phyloP scores from a whole-genome alignment of 129 eudicot genomes.

The Gnaphalium uliginosum region DNA sequence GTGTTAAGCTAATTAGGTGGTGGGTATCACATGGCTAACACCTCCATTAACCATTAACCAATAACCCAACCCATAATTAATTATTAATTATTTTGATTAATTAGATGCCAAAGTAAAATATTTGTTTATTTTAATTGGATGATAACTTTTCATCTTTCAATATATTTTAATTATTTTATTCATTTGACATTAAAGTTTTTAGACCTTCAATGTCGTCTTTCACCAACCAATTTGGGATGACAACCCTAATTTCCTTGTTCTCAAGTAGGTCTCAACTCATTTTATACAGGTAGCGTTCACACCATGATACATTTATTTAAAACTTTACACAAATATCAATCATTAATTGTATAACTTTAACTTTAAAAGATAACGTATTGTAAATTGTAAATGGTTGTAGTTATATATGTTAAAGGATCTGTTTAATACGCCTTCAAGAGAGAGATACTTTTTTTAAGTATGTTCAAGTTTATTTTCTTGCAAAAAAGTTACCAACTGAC shows the following conservation, averaged over 20 bases:
- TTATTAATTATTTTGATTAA: conserved; percentile 17
- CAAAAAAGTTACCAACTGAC: no score
- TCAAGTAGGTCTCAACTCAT: no score
- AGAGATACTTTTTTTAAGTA: no score
- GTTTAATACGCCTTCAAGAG: no score
- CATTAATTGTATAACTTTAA: no score
- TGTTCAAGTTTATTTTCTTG: no score
- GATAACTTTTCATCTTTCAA: conserved; percentile 18
- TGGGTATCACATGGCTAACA: conserved; percentile 39
- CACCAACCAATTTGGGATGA: conserved; percentile 15
- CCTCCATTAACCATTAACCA: conserved; percentile 16
- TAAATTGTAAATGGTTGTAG: no score
- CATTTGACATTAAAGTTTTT: conserved; percentile 28
- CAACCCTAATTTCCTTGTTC: no score
- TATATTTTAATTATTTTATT: neutral
- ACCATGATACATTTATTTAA: neutral
- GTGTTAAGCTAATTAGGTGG: conserved; percentile 21
- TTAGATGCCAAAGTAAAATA: conserved; percentile 32
- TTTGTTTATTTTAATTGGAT: conserved; percentile 19
- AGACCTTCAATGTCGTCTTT: conserved; percentile 19
- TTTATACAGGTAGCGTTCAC: neutral
- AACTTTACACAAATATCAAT: no score
- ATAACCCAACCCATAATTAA: conserved; percentile 12
- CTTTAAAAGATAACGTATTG: no score
- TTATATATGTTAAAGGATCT: no score